Base-by-base conservation (phyloP, 2,329 filamentous ascomycete species). In the Trichoderma asperellum region DNA sequence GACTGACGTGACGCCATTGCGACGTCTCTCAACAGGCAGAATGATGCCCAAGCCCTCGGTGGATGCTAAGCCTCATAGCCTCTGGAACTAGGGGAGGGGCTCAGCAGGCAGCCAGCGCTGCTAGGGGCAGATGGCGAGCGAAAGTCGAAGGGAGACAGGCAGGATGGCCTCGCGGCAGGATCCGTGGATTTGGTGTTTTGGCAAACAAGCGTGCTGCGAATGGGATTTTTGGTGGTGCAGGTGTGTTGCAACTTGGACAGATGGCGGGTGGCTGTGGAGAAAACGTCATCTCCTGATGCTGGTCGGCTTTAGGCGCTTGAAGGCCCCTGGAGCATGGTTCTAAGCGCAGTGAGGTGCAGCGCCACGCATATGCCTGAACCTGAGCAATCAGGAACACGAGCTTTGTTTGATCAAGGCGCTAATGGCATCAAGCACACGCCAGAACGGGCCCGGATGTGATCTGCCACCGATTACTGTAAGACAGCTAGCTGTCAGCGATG, bases 1-100 rank as follows among this genome's bases (percentile, higher is more conserved):
- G 84, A 84, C 71, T 80, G 80, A 47, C 80, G 80, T 71, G 83
- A 82, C 75, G 85, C 88, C 85, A 87, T 87, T 77, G 62, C 61
- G 70, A 70, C 65, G 72, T 72, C 70, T 43, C 73, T 75, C 72
- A 75, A 70, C 73, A 74, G 75, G 76, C 75, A 68, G 75, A 71
- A 73, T 74, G 74, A 73, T 78, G 76, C 74, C 77, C 74, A 73
- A 74, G 67, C 64, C 71, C 64, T 71, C 60, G 72, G 63, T 71
- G 72, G 66, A 73, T 72, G 73, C 74, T 71, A 73, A 72, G 75
- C 74, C 71, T 76, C 77, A 78, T 78, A 74, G 72, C 64, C 75
- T 53, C 69, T 40, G 43, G 53, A 58, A 11, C 37, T 64, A 60
- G 37, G 37, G 35, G 56, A 29, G 34, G 57, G 32, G 53, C 43